Evolutionary conservation across 2,329 filamentous ascomycete species (phyloP), one percentile per base, ranked within the genome.

Genomic region (Cytospora paraplurivora): DNA sequence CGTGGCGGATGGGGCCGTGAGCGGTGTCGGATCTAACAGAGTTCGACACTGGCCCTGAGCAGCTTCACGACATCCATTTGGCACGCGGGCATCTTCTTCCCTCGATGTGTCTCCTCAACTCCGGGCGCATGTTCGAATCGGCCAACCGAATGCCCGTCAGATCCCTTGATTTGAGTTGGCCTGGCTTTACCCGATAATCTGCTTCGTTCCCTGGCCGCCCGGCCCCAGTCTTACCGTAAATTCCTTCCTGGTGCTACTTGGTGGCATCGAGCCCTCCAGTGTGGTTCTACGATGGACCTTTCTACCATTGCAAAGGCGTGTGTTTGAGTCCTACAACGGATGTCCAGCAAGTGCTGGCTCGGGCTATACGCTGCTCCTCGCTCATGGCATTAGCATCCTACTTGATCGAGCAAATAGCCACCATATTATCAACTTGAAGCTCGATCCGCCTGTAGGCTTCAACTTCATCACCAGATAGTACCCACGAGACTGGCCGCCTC

Each of bases 381-480:
- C 79, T 80, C 19, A 87, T 76, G 3, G 77, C 75, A 69, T 87
- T 84, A 1, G 84, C 83, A 7, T 81, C 78, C 82, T 82, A 87
- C 72, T 86, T 86, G 0, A 83, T 82, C 0, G 84, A 78, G 7
- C 87, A 75, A 62, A 87, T 86, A 7, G 84, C 83, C 27, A 85
- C 78, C 82, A 86, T 86, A 66, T 84, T 80, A 12, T 82, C 1
- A 85, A 75, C 11, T 83, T 79, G 70, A 85, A 86, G 64, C 83
- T 79, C 8, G 86, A 77, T 68, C 85, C 82, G 47, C 84, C 84
- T 0, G 84, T 86, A 8, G 87, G 76, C 70, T 85, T 83, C 71
- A 86, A 86, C 83, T 86, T 86, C 72, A 86, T 85, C 47, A 86
- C 27, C 27, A 27, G 27, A 27, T 27, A 27, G 27, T 27, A 27